Base-by-base conservation (phyloP, 192 early-diverging fungal genomes). In the Bifiguratus adelaidae region DNA sequence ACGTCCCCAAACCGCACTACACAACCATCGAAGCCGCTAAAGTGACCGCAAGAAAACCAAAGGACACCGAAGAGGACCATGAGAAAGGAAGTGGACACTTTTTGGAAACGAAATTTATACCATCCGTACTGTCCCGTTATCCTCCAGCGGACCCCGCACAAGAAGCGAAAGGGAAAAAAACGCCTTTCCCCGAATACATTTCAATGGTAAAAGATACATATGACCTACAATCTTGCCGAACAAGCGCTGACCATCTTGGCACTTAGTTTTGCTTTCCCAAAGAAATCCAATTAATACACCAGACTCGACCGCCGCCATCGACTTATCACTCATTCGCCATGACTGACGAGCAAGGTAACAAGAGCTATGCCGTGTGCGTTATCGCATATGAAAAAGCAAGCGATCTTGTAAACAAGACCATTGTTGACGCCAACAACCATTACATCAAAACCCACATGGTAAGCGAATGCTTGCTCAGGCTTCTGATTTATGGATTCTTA, bases 261-360 rank as follows among this genome's bases (percentile, higher is more conserved):
- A 26, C 15, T 32, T 51, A 62, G 60, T 62, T 62, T 47, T 62
- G 53, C 32, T 62, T 62, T 37, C 60, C 60, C 0, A 50, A 46
- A 44, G 60, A 62, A 44, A 62, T 62, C 4, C 48, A 30, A 25
- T 37, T 62, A 22, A 30, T 38, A 12, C 52, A 62, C 28, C 53
- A 45, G 2, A 21, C 25, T 21, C 18, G 15, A 9, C 53, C 60
- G n/a, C 60, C 60, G 7, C 35, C 54, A 18, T 53, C 55, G 16
- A 40, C 36, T 13, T 27, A 22, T 2, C 60, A 62, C 44, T 62
- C 60, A 20, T 62, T 62, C 48, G 60, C 60, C 19, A 62, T 55
- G 30, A 62, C 60, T 19, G 60, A 62, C 20, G 60, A 55, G 28
- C 41, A 30, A 20, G 60, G 60, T 12, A 30, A 27, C 2, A 47